phyloP scores from a whole-genome alignment of 2,329 filamentous ascomycete species.

The Geoglossum cookeanum region DNA sequence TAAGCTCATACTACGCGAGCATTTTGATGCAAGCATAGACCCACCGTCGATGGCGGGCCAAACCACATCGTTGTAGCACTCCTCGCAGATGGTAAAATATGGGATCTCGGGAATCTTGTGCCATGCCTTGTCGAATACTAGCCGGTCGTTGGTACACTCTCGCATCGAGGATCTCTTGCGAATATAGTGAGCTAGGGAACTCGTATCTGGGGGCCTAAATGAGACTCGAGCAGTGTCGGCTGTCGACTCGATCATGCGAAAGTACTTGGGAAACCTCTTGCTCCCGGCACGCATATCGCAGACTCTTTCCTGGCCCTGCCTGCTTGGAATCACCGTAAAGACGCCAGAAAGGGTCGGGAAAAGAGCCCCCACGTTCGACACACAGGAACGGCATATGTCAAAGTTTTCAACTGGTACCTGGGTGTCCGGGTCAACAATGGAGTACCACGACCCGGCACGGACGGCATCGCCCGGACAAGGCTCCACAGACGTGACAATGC shows the following conservation, averaged over 20 bases:
- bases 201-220: conserved; percentile 31
- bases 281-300: neutral
- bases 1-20: conserved; percentile 40
- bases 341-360: neutral
- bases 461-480: conserved; percentile 39
- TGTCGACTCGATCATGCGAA: neutral
- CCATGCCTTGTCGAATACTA: conserved; percentile 47
- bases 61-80: conserved; percentile 70
- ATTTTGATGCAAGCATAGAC: conserved; percentile 40
- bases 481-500: conserved; percentile 35
- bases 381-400: neutral
- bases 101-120: conserved; percentile 58
- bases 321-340: neutral
- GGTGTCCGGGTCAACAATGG: neutral
- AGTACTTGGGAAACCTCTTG: neutral
- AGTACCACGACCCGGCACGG: conserved; percentile 47
- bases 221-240: conserved; percentile 32
- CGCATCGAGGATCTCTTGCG: conserved; percentile 35
- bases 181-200: conserved; percentile 43
- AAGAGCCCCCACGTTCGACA: neutral
- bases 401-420: neutral
- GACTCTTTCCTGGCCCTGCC: neutral
- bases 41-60: conserved; percentile 41
- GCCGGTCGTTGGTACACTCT: conserved; percentile 47
- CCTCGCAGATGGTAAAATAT: conserved; percentile 66